phyloP scores from a whole-genome alignment of 768 basidiomycete genomes.

The Rhodotorula sphaerocarpa region DNA sequence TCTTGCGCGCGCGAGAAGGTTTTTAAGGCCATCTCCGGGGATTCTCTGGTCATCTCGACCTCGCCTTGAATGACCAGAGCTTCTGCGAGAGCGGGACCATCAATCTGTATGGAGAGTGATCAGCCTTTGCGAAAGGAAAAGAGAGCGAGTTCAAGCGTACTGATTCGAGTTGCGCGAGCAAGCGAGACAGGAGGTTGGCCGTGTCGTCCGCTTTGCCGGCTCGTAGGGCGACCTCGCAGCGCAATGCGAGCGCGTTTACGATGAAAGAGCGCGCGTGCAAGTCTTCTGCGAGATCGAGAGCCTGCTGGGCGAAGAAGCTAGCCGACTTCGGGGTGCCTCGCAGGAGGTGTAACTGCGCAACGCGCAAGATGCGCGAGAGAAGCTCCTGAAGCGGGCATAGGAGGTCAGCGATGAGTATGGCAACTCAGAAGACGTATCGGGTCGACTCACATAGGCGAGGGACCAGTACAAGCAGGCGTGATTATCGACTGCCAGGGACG shows the following conservation, averaged over 20 bases:
- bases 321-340: slow-evolving; percentile 79
- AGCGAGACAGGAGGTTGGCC: too few species aligned
- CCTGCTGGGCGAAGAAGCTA: slow-evolving; percentile 72
- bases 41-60: too few species aligned
- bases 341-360: slow-evolving; percentile 57
- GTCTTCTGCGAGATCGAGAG: slow-evolving; percentile 61
- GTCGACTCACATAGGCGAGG: slow-evolving; percentile 51
- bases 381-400: slow-evolving; percentile 47
- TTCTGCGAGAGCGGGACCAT: too few species aligned
- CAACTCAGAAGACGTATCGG: not conserved
- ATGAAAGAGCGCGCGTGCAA: slow-evolving; percentile 59
- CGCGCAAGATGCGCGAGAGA: slow-evolving; percentile 56
- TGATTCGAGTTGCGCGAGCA: too few species aligned
- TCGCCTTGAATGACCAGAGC: too few species aligned
- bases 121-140: too few species aligned
- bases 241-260: slow-evolving; percentile 58
- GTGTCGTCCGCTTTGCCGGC: too few species aligned
- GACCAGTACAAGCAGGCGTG: slow-evolving; percentile 61
- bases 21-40: too few species aligned
- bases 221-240: slow-evolving; percentile 57
- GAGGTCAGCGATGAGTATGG: not conserved
- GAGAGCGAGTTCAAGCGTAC: too few species aligned
- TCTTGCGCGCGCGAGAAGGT: too few species aligned
- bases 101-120: too few species aligned
- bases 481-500: slow-evolving; percentile 37